A percentile compares a stretch with the other conserved stretches of the same genome.
Evolutionary conservation across 257 asterid species (phyloP).

Genomic region (Forsythia viridissima): DNA sequence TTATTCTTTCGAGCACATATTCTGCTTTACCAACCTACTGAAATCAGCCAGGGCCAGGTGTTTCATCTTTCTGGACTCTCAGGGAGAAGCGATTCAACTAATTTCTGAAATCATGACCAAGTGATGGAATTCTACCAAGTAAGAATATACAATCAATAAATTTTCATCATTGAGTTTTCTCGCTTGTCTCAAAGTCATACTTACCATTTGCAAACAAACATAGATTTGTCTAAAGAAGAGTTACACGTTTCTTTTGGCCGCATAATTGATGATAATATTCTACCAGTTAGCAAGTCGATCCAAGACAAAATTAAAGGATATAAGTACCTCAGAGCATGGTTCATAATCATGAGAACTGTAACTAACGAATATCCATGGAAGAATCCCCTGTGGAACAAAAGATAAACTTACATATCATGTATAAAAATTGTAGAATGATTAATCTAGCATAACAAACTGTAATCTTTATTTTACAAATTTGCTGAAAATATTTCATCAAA

Average conservation of each 20-base stretch:
- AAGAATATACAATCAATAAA: neutral
- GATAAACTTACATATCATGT: neutral
- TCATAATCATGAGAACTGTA: conserved; percentile 54
- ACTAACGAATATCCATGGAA: conserved; percentile 55
- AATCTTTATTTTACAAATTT: neutral
- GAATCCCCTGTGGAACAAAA: conserved; percentile 41
- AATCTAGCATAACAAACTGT: neutral
- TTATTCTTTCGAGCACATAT: neutral
- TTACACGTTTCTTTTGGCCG: neutral
- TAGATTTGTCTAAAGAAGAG: neutral
- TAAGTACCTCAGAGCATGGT: conserved; percentile 52
- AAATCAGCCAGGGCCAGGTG: neutral
- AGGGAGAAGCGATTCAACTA: neutral
- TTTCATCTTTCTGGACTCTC: neutral
- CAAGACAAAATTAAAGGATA: neutral
- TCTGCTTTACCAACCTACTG: neutral
- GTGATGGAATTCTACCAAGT: neutral
- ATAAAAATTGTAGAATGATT: neutral
- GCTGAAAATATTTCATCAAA: neutral
- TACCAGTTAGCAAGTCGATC: neutral
- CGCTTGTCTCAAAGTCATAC: neutral
- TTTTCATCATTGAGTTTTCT: neutral
- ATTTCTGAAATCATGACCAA: neutral
- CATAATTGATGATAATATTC: neutral
- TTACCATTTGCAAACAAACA: neutral